Evolutionary conservation across 495 filamentous ascomycete species (phyloP).

Genomic region (Halenospora varia): DNA sequence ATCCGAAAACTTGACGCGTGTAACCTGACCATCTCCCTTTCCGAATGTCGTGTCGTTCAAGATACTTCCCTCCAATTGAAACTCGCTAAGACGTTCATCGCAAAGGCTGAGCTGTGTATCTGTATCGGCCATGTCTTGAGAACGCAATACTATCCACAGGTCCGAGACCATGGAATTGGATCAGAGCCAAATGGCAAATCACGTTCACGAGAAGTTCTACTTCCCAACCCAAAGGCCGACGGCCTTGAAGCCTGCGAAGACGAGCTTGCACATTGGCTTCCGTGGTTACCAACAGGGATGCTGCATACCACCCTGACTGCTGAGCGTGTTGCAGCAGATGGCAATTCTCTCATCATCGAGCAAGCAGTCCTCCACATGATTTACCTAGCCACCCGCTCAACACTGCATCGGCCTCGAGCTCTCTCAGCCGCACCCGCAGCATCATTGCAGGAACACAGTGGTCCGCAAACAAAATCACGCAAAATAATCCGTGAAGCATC

Average conservation of each 20-base stretch:
- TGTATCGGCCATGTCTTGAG: slow-evolving; percentile 76
- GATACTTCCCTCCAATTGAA: slow-evolving; percentile 46
- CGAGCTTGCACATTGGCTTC: slow-evolving; percentile 66
- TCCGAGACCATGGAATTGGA: slow-evolving; percentile 59
- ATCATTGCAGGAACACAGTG: background rate
- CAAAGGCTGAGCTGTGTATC: slow-evolving; percentile 77
- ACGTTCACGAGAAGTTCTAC: slow-evolving; percentile 36
- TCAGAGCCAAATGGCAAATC: slow-evolving; percentile 34
- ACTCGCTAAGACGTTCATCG: slow-evolving; percentile 78
- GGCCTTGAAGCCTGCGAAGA: slow-evolving; percentile 66
- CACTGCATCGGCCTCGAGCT: slow-evolving; percentile 82
- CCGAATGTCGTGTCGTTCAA: background rate
- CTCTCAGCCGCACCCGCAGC: slow-evolving; percentile 40
- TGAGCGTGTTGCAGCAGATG: slow-evolving; percentile 9
- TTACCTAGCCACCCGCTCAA: slow-evolving; percentile 76
- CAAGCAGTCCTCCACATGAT: slow-evolving; percentile 79
- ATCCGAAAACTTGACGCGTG: background rate
- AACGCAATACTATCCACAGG: slow-evolving; percentile 77
- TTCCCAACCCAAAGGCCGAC: slow-evolving; percentile 45
- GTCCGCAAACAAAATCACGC: slow-evolving; percentile 57
- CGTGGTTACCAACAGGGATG: slow-evolving; percentile 61
- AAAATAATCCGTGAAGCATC: slow-evolving; percentile 71
- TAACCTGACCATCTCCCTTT: background rate
- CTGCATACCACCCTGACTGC: slow-evolving; percentile 41
- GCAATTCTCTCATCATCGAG: slow-evolving; percentile 55